Conservation (phyloP, 2,329 filamentous ascomycete genomes). For the Aureobasidium sp. region DNA sequence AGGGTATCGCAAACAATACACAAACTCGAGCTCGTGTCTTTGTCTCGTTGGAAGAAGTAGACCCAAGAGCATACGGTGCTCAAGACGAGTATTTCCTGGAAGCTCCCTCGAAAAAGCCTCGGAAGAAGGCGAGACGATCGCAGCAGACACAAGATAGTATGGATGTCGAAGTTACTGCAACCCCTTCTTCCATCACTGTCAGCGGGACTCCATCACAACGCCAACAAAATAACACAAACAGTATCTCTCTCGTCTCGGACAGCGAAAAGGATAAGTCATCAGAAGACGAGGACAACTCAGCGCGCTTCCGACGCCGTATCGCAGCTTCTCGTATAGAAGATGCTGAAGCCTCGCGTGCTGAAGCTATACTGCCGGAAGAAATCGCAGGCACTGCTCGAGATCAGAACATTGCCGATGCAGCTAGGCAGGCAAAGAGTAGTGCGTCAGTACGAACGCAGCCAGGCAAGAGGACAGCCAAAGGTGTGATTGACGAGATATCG, state of each 20-base stretch:
- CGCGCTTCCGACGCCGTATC: constrained; percentile 34
- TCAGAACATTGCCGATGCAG: constrained; percentile 15
- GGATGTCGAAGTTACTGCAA: constrained; percentile 14
- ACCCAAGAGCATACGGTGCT: constrained; percentile 75
- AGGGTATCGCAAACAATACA: constrained; percentile 37
- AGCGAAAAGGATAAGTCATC: constrained; percentile 20
- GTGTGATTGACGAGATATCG: constrained; percentile 21
- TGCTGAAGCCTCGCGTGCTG: constrained; percentile 22
- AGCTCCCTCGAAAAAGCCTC: constrained; percentile 15
- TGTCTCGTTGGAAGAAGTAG: constrained; percentile 75
- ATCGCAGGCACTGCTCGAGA: constrained; percentile 23
- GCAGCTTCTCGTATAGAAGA: constrained; percentile 32
- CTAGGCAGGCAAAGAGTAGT: constrained; percentile 15
- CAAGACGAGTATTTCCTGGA: constrained; percentile 83
- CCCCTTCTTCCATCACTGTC: constrained; percentile 4
- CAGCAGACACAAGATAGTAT: constrained; percentile 15
- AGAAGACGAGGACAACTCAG: constrained; percentile 23
- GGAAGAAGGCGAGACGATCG: constrained; percentile 24
- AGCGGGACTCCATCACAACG: constrained; percentile 1
- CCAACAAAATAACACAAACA: constrained; percentile 8
- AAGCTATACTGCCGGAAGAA: constrained; percentile 24
- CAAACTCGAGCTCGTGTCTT: constrained; percentile 65
- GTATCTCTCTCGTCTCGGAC: constrained; percentile 19
- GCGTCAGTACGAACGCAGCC: constrained; percentile 13
- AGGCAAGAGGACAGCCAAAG: constrained; percentile 22